These are phyloP conservation scores for Onygena corvina DNA, from an alignment of 2,329 filamentous ascomycete genomes.

Conservation along the genomic window DNA sequence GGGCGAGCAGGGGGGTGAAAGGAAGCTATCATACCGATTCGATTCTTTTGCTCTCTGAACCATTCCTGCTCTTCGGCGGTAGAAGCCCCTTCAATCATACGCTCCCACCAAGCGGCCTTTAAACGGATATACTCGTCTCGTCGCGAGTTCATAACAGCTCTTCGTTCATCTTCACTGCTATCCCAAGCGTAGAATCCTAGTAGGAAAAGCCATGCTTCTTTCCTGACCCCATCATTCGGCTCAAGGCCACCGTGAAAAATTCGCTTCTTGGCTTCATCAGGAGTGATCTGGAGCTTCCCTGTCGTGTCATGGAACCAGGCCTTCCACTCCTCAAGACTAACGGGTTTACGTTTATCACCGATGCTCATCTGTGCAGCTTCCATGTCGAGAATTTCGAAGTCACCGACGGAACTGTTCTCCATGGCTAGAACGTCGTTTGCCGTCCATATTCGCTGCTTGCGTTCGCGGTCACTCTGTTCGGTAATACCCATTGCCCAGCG, in stretches of 20 bases:
- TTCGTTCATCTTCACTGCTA: constrained; percentile 73
- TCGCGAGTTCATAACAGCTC: constrained; percentile 68
- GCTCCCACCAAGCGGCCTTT: constrained; percentile 94
- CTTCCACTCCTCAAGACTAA: constrained; percentile 82
- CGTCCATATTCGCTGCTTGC: constrained; percentile 80
- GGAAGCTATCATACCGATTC: constrained; percentile 61
- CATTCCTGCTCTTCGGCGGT: constrained; percentile 77
- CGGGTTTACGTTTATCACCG: constrained; percentile 61
- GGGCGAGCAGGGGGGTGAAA: constrained; percentile 5
- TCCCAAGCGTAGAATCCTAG: constrained; percentile 90
- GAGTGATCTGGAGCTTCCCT: constrained; percentile 64
- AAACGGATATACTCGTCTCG: constrained; percentile 88
- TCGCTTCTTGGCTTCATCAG: constrained; percentile 92
- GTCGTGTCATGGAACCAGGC: constrained; percentile 67
- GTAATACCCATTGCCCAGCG: constrained; percentile 98
- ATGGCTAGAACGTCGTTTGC: constrained; percentile 84
- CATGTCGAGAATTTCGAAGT: constrained; percentile 84
- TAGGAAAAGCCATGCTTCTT: constrained; percentile 92
- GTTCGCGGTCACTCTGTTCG: constrained; percentile 84
- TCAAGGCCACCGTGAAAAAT: constrained; percentile 90
- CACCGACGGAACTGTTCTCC: constrained; percentile 87
- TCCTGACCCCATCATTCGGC: constrained; percentile 77
- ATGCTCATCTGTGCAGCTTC: constrained; percentile 61
- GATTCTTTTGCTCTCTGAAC: constrained; percentile 87
- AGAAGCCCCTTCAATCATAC: constrained; percentile 68